phyloP scores from a whole-genome alignment of 75 land plant genomes.

The Cunninghamia lanceolata region DNA sequence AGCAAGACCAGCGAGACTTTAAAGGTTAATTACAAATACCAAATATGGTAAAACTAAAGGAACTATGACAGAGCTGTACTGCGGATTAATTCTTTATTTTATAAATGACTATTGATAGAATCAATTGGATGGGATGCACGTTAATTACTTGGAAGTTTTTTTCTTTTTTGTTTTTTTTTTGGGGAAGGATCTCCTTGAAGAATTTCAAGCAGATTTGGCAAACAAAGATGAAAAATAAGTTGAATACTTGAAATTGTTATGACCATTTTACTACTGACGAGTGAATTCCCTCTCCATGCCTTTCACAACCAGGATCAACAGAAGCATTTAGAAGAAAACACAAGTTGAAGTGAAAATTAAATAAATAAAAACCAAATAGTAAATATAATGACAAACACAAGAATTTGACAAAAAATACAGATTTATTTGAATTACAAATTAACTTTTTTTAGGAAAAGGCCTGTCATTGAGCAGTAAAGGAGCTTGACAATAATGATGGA shows the following conservation, averaged over 20 bases:
- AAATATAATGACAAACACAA: no score
- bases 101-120: neutral
- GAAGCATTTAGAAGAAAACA: no score
- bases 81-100: neutral
- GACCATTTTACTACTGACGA: no score
- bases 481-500: no score
- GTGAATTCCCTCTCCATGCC: no score
- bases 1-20: neutral
- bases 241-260: neutral
- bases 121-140: neutral
- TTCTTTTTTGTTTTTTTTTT: neutral
- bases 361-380: no score
- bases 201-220: neutral
- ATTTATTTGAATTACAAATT: no score
- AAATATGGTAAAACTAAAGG: neutral
- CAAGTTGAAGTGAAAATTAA: no score
- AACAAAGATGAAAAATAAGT: neutral
- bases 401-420: no score
- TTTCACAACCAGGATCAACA: no score
- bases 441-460: no score
- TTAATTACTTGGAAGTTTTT: neutral
- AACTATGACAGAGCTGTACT: neutral
- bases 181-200: neutral
- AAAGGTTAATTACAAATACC: neutral
- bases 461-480: no score